These are phyloP conservation scores for Blakeslea trispora DNA, from an alignment of 371 early-diverging fungal genomes.

Conservation along the genomic window DNA sequence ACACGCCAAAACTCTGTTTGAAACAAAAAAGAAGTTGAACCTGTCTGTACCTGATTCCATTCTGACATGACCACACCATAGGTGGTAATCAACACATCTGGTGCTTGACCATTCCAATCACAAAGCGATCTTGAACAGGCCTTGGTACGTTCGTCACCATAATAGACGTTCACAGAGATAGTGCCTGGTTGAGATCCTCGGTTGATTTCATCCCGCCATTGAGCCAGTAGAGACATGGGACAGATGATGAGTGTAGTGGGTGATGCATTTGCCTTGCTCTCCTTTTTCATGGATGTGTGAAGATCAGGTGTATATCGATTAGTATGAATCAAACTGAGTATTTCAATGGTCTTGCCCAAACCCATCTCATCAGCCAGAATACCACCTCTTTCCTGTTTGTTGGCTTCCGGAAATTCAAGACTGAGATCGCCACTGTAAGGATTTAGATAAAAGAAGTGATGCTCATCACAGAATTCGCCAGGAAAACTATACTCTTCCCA, in stretches of 20 bases:
- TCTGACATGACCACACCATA: conserved; percentile 65
- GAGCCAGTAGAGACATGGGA: conserved; percentile 70
- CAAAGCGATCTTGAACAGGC: conserved; percentile 12
- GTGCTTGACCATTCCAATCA: conserved; percentile 43
- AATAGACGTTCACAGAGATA: conserved; percentile 55
- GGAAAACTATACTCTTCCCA: conserved; percentile 65
- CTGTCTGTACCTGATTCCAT: conserved; percentile 23
- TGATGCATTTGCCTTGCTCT: conserved; percentile 21
- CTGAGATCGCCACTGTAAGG: conserved; percentile 67
- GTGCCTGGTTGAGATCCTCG: conserved; percentile 49
- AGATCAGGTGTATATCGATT: conserved; percentile 35
- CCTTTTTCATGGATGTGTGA: neutral
- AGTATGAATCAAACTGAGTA: conserved; percentile 72
- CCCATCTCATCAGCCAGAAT: conserved; percentile 89
- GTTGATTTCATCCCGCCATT: conserved; percentile 72
- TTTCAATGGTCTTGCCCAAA: conserved; percentile 88
- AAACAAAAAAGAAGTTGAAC: conserved; percentile 18
- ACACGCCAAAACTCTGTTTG: conserved; percentile 61
- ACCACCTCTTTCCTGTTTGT: conserved; percentile 62
- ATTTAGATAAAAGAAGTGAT: conserved; percentile 57
- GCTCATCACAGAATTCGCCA: conserved; percentile 19
- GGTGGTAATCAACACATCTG: conserved; percentile 67
- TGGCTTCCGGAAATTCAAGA: conserved; percentile 55
- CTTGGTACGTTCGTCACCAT: conserved; percentile 47
- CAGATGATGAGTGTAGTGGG: conserved; percentile 68